Conservation (phyloP, 1,284 basidiomycete genomes). For the Sutorius eximius region DNA sequence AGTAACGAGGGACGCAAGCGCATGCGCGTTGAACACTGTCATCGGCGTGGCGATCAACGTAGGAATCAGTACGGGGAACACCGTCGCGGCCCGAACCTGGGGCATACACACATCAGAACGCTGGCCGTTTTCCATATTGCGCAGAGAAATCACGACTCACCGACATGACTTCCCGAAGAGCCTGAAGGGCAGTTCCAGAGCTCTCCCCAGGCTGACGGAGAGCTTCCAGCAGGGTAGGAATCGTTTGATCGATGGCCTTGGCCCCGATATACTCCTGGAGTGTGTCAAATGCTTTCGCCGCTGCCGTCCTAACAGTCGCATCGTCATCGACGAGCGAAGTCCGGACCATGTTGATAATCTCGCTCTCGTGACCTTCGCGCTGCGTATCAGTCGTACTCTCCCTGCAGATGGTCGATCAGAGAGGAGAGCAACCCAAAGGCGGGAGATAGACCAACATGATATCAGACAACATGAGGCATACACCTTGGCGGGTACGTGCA, state of each 20-base stretch:
- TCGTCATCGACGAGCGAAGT: conserved; percentile 88
- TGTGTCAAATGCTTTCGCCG: conserved; percentile 92
- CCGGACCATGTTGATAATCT: conserved; percentile 86
- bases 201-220: conserved; percentile 87
- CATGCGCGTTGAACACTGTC: conserved; percentile 94
- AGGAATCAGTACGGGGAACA: conserved; percentile 98
- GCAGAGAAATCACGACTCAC: conserved; percentile 48
- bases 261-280: conserved; percentile 89
- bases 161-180: conserved; percentile 92
- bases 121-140: too few relatives aligned
- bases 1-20: conserved; percentile 86
- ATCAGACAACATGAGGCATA: conserved; percentile 86
- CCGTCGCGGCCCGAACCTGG: conserved; percentile 86
- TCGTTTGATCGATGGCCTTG: conserved; percentile 94
- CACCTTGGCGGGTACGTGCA: conserved; percentile 80
- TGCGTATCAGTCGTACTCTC: conserved; percentile 84
- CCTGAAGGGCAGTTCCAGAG: conserved; percentile 93
- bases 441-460: conserved; percentile 61
- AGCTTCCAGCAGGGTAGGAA: conserved; percentile 92
- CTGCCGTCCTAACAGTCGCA: conserved; percentile 84
- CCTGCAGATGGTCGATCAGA: conserved; percentile 42
- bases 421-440: neutral
- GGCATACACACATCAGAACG: neutral
- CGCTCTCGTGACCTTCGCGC: conserved; percentile 87
- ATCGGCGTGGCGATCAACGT: conserved; percentile 90